These are phyloP conservation scores for Gremmenia infestans DNA, from an alignment of 2,329 filamentous ascomycete species.

Conservation along the genomic window DNA sequence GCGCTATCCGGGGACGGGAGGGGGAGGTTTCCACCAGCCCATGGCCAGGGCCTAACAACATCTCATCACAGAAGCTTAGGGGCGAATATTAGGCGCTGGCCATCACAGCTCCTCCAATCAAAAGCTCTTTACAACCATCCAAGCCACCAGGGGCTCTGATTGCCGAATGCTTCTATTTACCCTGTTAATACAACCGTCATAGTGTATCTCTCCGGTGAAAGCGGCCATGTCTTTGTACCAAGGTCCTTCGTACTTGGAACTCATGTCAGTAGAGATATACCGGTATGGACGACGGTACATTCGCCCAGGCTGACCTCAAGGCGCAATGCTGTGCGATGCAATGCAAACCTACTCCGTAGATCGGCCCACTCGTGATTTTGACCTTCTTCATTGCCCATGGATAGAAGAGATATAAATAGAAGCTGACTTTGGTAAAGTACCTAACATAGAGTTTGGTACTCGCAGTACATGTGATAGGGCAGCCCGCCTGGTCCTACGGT, in stretches of 20 bases:
- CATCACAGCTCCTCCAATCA: constrained; percentile 19
- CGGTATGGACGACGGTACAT: too few relatives aligned
- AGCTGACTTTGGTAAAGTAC: too few relatives aligned
- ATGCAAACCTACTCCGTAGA: not conserved
- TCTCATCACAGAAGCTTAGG: constrained; percentile 7
- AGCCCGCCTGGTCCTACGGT: not conserved
- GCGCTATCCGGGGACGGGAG: constrained; percentile 6
- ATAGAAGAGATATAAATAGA: not conserved
- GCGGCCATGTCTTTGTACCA: too few relatives aligned
- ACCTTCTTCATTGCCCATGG: not conserved
- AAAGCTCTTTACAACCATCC: constrained; percentile 5
- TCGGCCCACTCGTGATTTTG: not conserved
- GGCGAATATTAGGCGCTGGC: constrained; percentile 17
- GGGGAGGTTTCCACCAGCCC: not conserved
- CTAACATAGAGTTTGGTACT: not conserved
- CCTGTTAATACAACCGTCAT: not conserved
- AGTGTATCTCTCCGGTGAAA: too few relatives aligned
- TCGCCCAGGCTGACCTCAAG: not conserved
- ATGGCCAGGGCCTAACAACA: constrained; percentile 2
- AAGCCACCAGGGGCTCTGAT: constrained; percentile 2
- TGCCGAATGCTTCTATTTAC: not conserved
- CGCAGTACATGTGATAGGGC: not conserved
- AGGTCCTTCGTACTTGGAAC: too few relatives aligned
- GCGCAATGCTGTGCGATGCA: not conserved
- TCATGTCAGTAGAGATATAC: too few relatives aligned